Conservation (phyloP, 768 basidiomycete species). For the Xanthoconium purpureum region DNA sequence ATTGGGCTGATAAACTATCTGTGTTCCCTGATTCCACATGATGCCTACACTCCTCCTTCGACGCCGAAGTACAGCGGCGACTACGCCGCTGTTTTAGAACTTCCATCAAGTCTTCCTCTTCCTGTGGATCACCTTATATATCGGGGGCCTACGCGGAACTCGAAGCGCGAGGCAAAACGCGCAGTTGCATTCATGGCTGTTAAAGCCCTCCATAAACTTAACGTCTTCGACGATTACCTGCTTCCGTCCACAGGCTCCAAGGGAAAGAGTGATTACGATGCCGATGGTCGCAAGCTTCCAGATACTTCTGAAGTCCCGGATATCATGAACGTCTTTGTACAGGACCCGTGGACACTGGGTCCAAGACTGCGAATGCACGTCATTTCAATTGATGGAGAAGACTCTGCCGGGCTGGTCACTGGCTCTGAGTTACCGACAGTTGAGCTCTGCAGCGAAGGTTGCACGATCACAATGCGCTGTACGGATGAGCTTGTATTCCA, state of each 20-base stretch:
- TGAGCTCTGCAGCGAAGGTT: constrained; percentile 40
- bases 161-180: constrained; percentile 81
- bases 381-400: constrained; percentile 47
- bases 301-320: constrained; percentile 47
- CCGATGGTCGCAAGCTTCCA: constrained; percentile 45
- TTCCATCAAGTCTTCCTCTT: constrained; percentile 69
- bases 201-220: constrained; percentile 60
- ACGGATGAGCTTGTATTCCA: constrained; percentile 48
- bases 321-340: constrained; percentile 57
- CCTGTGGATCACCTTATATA: constrained; percentile 51
- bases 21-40: constrained; percentile 74
- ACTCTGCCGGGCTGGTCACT: constrained; percentile 62
- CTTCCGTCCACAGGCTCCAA: constrained; percentile 60
- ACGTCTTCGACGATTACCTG: constrained; percentile 80
- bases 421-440: constrained; percentile 53
- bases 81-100: constrained; percentile 53
- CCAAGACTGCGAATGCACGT: constrained; percentile 61
- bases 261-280: constrained; percentile 49
- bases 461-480: constrained; percentile 38
- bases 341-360: constrained; percentile 64
- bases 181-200: constrained; percentile 81
- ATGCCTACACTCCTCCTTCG: constrained; percentile 60
- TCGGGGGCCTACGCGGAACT: constrained; percentile 54
- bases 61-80: constrained; percentile 61
- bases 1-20: constrained; percentile 68